A percentile compares a stretch with the other conserved stretches of the same genome.
phyloP scores from a whole-genome alignment of 306 rosid species.

The Carpinus fangiana region DNA sequence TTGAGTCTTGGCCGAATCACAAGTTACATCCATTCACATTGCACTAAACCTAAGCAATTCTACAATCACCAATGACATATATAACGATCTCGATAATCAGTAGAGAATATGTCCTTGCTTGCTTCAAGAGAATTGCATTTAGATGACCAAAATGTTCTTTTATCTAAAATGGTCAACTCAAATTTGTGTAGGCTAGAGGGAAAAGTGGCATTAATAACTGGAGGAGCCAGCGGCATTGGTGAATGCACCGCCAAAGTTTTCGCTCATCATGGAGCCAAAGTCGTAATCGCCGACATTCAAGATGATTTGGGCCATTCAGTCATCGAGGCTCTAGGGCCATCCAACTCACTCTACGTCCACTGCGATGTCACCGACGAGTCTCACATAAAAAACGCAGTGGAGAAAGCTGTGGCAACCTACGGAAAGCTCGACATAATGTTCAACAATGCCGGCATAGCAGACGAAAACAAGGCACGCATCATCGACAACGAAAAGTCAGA shows the following conservation, averaged over 20 bases:
- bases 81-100: no score
- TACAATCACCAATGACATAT: neutral
- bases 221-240: slow-evolving; percentile 90
- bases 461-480: slow-evolving; percentile 46
- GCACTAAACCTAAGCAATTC: neutral
- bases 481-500: slow-evolving; percentile 56
- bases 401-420: slow-evolving; percentile 29
- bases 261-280: slow-evolving; percentile 60
- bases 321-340: slow-evolving; percentile 41
- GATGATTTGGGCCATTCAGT: slow-evolving; percentile 54
- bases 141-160: no score
- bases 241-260: slow-evolving; percentile 62
- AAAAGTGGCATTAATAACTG: slow-evolving; percentile 80
- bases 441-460: slow-evolving; percentile 74
- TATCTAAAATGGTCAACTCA: neutral
- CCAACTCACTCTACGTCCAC: slow-evolving; percentile 41
- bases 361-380: slow-evolving; percentile 75
- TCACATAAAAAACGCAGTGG: slow-evolving; percentile 53
- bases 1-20: no score
- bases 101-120: no score
- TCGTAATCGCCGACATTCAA: slow-evolving; percentile 72
- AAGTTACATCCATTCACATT: neutral
- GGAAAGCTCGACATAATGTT: slow-evolving; percentile 82
- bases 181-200: slow-evolving; percentile 57
- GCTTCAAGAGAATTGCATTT: no score